Evolutionary conservation across 1,284 basidiomycete genomes (phyloP), one percentile per base, ranked within the genome.

Genomic region (Cutaneotrichosporon spelunceum): DNA sequence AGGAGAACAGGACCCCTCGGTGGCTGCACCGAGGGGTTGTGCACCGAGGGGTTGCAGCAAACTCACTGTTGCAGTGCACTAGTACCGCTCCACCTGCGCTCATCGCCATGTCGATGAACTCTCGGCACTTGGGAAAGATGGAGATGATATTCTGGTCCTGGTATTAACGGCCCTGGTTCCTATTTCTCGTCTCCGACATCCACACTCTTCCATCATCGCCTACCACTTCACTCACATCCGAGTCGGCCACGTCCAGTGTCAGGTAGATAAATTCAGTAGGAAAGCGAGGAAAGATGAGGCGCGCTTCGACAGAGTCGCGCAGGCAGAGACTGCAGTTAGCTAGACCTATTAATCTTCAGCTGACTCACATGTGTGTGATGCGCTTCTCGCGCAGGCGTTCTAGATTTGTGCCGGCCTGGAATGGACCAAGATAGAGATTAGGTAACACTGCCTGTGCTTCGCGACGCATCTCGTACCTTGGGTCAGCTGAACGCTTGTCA

Each of bases 401-500:
- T 19, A 91, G 78, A 4, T 88, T 88, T 70, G 90, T 91, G 2
- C 90, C 91, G 3, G 88, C 88, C 69, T 92, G 89, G 68, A 93
- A 91, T 1, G 93, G 92, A 0, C 93, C 93, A 2, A 96, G 85
- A 49, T 86, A 84, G 45, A 97, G 84, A 11, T 86, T 86, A 3
- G 91, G 91, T 0, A 95, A 82, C 69, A 96, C 93, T 77, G 93
- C 87, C 79, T 97, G 93, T 67, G 91, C 92, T 73, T 94, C 88
- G 49, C 93, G 82, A 47, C 93, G 84, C 93, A 96, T 96, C 77
- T 96, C 93, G 72, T 96, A 96, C 73, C 91, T 93, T 59, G 11
- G 13, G 56, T 59, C 42, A 56, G 59, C 19, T 39, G 49, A 23
- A 21, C 47, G n/a, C 26, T 39, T 6, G 36, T 39, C 11, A 16